phyloP scores from a whole-genome alignment of 495 filamentous ascomycete genomes.

The Trichocladium uniseriatum region DNA sequence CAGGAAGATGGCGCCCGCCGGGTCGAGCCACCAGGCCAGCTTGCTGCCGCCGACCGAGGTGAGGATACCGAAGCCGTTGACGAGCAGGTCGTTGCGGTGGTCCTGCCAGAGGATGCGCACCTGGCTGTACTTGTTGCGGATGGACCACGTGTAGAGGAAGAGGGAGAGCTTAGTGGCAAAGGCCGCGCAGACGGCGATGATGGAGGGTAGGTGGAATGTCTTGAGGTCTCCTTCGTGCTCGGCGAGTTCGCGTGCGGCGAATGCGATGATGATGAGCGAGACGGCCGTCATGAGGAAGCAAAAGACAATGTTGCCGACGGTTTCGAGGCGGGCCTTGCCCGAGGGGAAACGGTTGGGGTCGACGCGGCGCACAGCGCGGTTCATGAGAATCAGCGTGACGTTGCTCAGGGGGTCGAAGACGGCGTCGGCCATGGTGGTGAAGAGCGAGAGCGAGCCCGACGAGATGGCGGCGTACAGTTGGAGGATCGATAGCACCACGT shows the following conservation, averaged over 20 bases:
- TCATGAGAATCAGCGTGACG: constrained; percentile 74
- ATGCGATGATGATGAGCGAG: constrained; percentile 81
- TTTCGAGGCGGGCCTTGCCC: constrained; percentile 92
- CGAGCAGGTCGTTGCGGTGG: constrained; percentile 79
- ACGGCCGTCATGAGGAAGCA: constrained; percentile 95
- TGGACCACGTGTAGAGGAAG: constrained; percentile 85
- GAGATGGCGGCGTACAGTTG: constrained; percentile 85
- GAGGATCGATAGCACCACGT: constrained; percentile 64
- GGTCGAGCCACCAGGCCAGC: constrained; percentile 91
- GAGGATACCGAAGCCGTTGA: constrained; percentile 85
- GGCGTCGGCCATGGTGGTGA: constrained; percentile 96
- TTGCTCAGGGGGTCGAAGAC: constrained; percentile 94
- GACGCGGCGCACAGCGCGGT: constrained; percentile 80
- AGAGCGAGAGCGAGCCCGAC: constrained; percentile 82
- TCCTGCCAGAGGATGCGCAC: constrained; percentile 90
- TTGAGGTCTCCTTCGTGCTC: constrained; percentile 41
- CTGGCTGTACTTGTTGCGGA: constrained; percentile 79
- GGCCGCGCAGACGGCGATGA: constrained; percentile 79
- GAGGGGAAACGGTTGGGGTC: constrained; percentile 86
- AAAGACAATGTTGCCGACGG: constrained; percentile 92
- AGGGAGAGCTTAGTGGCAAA: constrained; percentile 75
- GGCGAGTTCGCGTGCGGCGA: constrained; percentile 62
- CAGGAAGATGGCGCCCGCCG: constrained; percentile 79
- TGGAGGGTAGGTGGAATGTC: constrained; percentile 70
- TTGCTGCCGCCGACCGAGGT: constrained; percentile 81